Conservation (phyloP, 192 early-diverging fungal genomes). For the Geranomyces michiganensis region DNA sequence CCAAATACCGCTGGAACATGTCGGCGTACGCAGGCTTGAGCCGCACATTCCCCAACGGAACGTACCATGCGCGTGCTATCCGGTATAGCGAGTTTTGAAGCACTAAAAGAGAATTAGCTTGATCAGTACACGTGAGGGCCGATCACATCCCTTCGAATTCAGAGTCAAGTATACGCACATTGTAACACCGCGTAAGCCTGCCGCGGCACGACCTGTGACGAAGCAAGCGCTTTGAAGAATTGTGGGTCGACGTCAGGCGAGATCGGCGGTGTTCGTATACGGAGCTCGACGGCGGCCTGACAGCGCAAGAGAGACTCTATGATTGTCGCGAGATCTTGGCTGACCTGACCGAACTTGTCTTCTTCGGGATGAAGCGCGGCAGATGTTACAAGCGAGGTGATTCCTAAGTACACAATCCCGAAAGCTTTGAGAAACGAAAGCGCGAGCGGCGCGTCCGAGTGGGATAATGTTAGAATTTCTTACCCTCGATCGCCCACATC, state of each 20-base stretch:
- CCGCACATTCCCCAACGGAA: background rate
- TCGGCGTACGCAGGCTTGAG: conserved; percentile 13
- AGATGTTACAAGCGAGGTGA: conserved; percentile 1
- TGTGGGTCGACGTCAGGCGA: background rate
- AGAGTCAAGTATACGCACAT: conserved; percentile 3
- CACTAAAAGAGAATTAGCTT: conserved; percentile 10
- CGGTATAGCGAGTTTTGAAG: conserved; percentile 27
- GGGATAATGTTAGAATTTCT: background rate
- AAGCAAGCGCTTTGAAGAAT: background rate
- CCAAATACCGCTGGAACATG: conserved; percentile 25
- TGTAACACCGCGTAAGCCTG: conserved; percentile 15
- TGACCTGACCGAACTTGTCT: conserved; percentile 21
- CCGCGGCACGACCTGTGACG: conserved; percentile 1
- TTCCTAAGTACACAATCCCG: background rate
- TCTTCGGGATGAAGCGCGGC: conserved; percentile 17
- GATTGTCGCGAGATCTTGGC: conserved; percentile 7
- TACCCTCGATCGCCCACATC: conserved; percentile 28
- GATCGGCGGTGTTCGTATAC: conserved; percentile 8
- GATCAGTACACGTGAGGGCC: conserved; percentile 2
- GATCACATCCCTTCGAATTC: too few relatives aligned
- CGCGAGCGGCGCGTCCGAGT: too few relatives aligned
- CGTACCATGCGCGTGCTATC: conserved; percentile 24
- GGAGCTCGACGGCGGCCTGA: conserved; percentile 10
- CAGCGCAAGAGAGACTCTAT: conserved; percentile 19
- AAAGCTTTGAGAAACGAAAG: too few relatives aligned